A percentile compares a stretch with the other conserved stretches of the same genome.
These are phyloP conservation scores for Straminergon stramineum DNA, from an alignment of 225 moss, liverwort and hornwort species.

Conservation along the genomic window DNA sequence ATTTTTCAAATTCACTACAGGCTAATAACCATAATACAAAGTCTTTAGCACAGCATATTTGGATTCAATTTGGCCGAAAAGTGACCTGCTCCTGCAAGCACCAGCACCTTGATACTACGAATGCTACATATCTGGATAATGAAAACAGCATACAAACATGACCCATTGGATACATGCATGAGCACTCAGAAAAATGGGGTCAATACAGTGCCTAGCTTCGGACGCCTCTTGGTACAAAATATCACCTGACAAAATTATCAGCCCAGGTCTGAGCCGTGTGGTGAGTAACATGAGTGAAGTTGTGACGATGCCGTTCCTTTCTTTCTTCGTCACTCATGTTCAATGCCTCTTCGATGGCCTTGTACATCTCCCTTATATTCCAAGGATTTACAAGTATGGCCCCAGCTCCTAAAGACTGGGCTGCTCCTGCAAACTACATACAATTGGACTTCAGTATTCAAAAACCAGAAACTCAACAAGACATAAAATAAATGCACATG, in stretches of 20 bases:
- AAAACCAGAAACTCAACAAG: not conserved
- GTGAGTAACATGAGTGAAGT: slow-evolving; percentile 79
- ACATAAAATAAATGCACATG: not conserved
- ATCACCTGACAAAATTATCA: slow-evolving; percentile 84
- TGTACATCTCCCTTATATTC: slow-evolving; percentile 89
- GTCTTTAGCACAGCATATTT: not conserved
- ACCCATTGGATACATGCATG: not conserved
- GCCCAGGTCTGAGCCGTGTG: slow-evolving; percentile 98
- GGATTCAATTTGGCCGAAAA: not conserved
- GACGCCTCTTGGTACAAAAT: slow-evolving; percentile 7
- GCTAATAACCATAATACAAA: not conserved
- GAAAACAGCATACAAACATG: not conserved
- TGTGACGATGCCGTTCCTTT: slow-evolving; percentile 76
- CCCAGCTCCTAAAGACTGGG: slow-evolving; percentile 92
- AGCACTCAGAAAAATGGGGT: not conserved
- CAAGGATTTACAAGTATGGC: slow-evolving; percentile 97
- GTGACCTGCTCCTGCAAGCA: not conserved
- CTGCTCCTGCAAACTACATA: slow-evolving; percentile 92
- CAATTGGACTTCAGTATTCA: not conserved
- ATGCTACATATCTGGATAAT: not conserved
- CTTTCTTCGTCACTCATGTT: slow-evolving; percentile 75
- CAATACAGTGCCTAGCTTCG: not conserved
- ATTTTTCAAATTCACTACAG: not conserved
- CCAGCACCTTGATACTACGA: not conserved
- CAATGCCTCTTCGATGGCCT: slow-evolving; percentile 76